Evolutionary conservation across 2,329 filamentous ascomycete genomes (phyloP).

Genomic region (Arthrobotrys iridis): DNA sequence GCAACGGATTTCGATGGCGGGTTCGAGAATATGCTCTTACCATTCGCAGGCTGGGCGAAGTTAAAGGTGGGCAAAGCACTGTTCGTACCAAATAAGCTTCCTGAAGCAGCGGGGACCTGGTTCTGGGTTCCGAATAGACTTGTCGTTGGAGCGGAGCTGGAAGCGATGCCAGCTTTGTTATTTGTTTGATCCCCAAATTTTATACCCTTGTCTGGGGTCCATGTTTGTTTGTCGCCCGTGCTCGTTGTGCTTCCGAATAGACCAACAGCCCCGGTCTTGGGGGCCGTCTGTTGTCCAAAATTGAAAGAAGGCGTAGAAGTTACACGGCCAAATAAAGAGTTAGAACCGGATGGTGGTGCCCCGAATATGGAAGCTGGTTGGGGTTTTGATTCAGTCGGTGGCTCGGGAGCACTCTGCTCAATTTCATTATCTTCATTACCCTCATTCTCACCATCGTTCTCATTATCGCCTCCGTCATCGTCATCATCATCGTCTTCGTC

Average conservation of each 20-base stretch:
- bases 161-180: background rate
- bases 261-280: slow-evolving; percentile 44
- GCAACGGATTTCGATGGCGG: slow-evolving; percentile 28
- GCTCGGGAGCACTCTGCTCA: background rate
- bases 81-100: slow-evolving; percentile 19
- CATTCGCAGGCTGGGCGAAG: slow-evolving; percentile 28
- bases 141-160: background rate
- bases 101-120: background rate
- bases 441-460: slow-evolving; percentile 3
- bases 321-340: slow-evolving; percentile 43
- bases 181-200: slow-evolving; percentile 52
- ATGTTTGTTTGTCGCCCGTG: slow-evolving; percentile 52
- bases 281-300: slow-evolving; percentile 31
- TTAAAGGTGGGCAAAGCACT: slow-evolving; percentile 36
- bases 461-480: slow-evolving; percentile 36
- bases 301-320: slow-evolving; percentile 14
- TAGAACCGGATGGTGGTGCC: slow-evolving; percentile 5
- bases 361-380: slow-evolving; percentile 30
- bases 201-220: slow-evolving; percentile 56
- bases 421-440: slow-evolving; percentile 11
- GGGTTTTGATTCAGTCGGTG: background rate
- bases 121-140: slow-evolving; percentile 20
- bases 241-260: slow-evolving; percentile 40
- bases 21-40: slow-evolving; percentile 54
- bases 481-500: slow-evolving; percentile 55